Evolutionary conservation across 208 protist genomes (phyloP), one percentile per base, ranked within the genome.

Genomic region (Leishmania gerbilli): DNA sequence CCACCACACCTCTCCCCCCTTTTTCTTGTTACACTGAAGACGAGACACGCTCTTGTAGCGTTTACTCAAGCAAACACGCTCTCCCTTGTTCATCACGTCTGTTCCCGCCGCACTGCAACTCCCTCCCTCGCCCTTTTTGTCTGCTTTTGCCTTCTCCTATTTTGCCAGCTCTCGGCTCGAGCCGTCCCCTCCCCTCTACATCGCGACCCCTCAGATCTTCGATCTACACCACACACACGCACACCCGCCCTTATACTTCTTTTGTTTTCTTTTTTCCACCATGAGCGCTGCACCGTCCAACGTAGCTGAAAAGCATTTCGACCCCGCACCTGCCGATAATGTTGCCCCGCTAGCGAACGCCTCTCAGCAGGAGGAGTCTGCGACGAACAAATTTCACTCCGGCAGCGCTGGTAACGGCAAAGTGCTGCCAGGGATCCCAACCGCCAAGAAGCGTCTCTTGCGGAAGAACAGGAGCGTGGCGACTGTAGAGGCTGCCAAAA

Each of bases 391-490:
- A 31, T 15, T 27, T n/a, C 40, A 76, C 31, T 9, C 40, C 3
- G 55, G 58, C 58, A 47, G 62, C 27, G 37, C 65, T 42, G 76
- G 6, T 76, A 75, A 74, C 31, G 27, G 42, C 27, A 47, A 51
- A 24, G 34, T 67, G 31, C 47, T 56, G 24, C 42, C 40, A 27
- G 55, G 31, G 21, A 4, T 31, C 0, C 9, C 72, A 3, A 58
- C 55, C n/a, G 0, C 56, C 56, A 76, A 42, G 74, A 90, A 88
- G 81, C 89, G 89, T 19, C 84, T 92, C 7, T 53, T 92, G 45
- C 84, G 84, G 13, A 92, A 92, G 79, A 83, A 69, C 45, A 80
- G 82, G 37, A 67, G 49, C 58, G 71, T 58, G 40, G 79, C 45
- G 17, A 17, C 49, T 49, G 72, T 45, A 42, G 77, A 83, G 53